phyloP scores from a whole-genome alignment of 176 grass and related monocot genomes.

The Cenchrus americanus region DNA sequence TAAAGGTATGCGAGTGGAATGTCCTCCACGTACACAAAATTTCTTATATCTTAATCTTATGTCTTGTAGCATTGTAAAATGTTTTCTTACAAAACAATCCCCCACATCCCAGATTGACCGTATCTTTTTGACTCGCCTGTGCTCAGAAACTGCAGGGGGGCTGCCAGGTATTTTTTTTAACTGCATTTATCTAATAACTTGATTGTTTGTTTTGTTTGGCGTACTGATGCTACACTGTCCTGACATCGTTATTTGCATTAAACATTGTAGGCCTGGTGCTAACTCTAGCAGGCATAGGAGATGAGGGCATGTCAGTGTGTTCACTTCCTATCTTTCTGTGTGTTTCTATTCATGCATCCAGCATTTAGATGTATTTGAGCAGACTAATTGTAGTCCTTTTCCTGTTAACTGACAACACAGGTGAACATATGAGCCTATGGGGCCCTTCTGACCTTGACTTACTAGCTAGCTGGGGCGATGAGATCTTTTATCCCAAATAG shows the following conservation, averaged over 20 bases:
- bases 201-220: constrained; percentile 23
- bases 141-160: constrained; percentile 98
- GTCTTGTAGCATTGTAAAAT: constrained; percentile 18
- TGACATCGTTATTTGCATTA: constrained; percentile 32
- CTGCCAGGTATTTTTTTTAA: constrained; percentile 72
- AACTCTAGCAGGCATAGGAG: constrained; percentile 90
- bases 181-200: constrained; percentile 10
- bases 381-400: constrained; percentile 35
- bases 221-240: constrained; percentile 29
- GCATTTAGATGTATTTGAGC: constrained; percentile 4
- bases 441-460: constrained; percentile 91
- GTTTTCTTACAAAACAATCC: constrained; percentile 26
- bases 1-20: constrained; percentile 61
- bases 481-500: constrained; percentile 89
- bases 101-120: constrained; percentile 77
- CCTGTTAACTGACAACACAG: constrained; percentile 48
- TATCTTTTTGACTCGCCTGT: constrained; percentile 88
- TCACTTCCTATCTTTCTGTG: constrained; percentile 24
- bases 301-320: constrained; percentile 95
- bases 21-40: not conserved
- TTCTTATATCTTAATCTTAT: constrained; percentile 40
- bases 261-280: constrained; percentile 72
- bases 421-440: constrained; percentile 75
- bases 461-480: constrained; percentile 73
- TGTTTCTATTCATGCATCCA: constrained; percentile 34